These are phyloP conservation scores for Amaranthus hypochondriacus DNA, from an alignment of 148 eudicot species.

Conservation along the genomic window DNA sequence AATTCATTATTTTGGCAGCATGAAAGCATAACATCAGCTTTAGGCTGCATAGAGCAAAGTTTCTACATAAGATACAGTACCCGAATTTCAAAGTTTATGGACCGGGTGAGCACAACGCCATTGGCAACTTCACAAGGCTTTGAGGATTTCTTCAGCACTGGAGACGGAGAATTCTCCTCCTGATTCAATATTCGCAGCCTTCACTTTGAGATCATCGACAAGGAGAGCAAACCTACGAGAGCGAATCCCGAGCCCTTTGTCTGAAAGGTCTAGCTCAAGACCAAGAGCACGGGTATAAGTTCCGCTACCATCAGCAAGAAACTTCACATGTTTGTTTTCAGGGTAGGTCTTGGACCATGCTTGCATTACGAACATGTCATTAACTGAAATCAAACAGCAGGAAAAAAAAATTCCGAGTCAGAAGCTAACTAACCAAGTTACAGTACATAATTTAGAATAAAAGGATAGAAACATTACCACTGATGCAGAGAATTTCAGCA, in stretches of 20 bases:
- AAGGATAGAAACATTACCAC: slow-evolving; percentile 39
- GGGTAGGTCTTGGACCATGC: slow-evolving; percentile 82
- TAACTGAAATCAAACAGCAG: slow-evolving; percentile 41
- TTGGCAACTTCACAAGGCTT: slow-evolving; percentile 43
- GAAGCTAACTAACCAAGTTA: no score
- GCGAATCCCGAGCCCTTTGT: slow-evolving; percentile 59
- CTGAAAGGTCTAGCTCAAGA: slow-evolving; percentile 67
- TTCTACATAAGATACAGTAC: no score
- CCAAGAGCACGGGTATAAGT: slow-evolving; percentile 66
- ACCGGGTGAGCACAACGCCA: no score
- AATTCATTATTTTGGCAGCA: no score
- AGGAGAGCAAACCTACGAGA: slow-evolving; percentile 66
- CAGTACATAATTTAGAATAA: no score
- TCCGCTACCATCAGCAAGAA: slow-evolving; percentile 73
- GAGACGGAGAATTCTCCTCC: slow-evolving; percentile 78
- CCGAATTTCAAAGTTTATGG: no score
- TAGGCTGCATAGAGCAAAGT: no score
- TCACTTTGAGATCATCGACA: slow-evolving; percentile 70
- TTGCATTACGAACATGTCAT: slow-evolving; percentile 87
- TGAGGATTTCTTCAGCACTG: slow-evolving; percentile 68
- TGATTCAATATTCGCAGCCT: slow-evolving; percentile 54
- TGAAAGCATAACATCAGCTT: no score
- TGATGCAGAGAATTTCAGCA: slow-evolving; percentile 58
- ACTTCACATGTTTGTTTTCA: slow-evolving; percentile 67
- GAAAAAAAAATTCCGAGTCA: not conserved